Base-by-base conservation (phyloP, 495 filamentous ascomycete species). In the Hypoxylon subgilvum region DNA sequence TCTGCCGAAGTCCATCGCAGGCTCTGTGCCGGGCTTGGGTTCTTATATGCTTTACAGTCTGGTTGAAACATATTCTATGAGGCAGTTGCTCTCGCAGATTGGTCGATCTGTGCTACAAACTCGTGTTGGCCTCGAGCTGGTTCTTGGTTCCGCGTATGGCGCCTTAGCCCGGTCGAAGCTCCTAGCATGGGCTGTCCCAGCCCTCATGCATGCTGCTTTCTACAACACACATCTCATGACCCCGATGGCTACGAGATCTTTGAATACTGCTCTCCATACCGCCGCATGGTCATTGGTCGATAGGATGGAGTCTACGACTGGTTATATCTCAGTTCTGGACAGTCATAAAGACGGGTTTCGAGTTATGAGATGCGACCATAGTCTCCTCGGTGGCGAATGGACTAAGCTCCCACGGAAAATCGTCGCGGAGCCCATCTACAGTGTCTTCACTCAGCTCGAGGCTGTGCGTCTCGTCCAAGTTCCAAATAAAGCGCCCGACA, bases 351-450 rank as follows among this genome's bases (percentile, higher is more conserved):
- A 85, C 14, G 82, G 84, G 3, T 97, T 88, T 74, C 81, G 91
- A 1, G 84, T 93, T 9, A 82, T 98, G 84, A 82, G 94, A 42
- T 97, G 92, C 65, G 94, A 97, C 65, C 94, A 98, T 67, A 94
- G 89, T 56, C 75, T 98, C 17, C 83, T 98, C 4, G 94, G 94
- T 25, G 94, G 94, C n/a, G 91, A 97, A 65, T 98, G 93, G 92
- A 76, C 85, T 18, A 79, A 80, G 27, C 80, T 84, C 13, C 46
- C 67, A 28, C 76, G 79, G 4, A 76, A 74, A 32, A 73, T 78
- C 25, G 76, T 88, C 14, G 83, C 83, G 17, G 94, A 98, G 69
- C 90, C 94, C 0, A 88, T 98, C 39, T 98, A 97, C 61, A 87
- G 90, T 0, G 85, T 97, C 12, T 98, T 98, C 71, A 84, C 87